Base-by-base conservation (phyloP, 1,284 basidiomycete genomes). In the Trametes polyzona region DNA sequence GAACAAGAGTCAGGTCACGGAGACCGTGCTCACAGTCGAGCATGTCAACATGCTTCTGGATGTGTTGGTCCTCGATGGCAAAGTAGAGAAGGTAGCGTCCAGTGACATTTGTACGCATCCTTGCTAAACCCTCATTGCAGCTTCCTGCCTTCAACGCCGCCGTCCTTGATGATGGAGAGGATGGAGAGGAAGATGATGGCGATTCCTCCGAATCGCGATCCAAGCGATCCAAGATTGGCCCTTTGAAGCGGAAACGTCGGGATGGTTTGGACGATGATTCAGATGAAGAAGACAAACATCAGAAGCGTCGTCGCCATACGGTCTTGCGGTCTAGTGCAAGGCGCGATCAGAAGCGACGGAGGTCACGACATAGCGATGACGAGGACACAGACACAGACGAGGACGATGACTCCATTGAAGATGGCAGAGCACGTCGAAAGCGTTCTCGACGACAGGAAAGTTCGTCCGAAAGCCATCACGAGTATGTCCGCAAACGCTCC, bases 1-100 rank as follows among this genome's bases (percentile, higher is more conserved):
- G 35, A 81, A 83, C 63, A 87, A 86, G 66, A 86, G 88, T 16
- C 81, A 84, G 50, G 82, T 95, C 40, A 92, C 91, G 1, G 87
- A 90, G 63, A 93, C 91, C 4, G 83, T 92, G 57, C 75, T 96
- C n/a, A 80, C 83, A 12, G 83, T 90, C 4, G 90, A 92, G 60
- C 91, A 96, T 69, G 88, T 96, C 35, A 88, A 93, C 64, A 86
- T 87, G 75, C 78, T 96, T 30, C 76, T 96, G 40, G 90, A 93
- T 62, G 87, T 95, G 29, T 80, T 96, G 30, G 82, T 95, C 37
- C 82, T 91, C 46, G 93, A 96, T 67, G 93, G 93, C 2, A 86
- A 92, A 65, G 81, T 96, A 54, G 94, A 96, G 75, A 87, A 84
- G 75, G 87, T 88, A n/a, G 53, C 11, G 67, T 43, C 2, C 41